Evolutionary conservation across 176 grass and related monocot genomes (phyloP), one percentile per base, ranked within the genome.

Genomic region (Elymus sibiricus): DNA sequence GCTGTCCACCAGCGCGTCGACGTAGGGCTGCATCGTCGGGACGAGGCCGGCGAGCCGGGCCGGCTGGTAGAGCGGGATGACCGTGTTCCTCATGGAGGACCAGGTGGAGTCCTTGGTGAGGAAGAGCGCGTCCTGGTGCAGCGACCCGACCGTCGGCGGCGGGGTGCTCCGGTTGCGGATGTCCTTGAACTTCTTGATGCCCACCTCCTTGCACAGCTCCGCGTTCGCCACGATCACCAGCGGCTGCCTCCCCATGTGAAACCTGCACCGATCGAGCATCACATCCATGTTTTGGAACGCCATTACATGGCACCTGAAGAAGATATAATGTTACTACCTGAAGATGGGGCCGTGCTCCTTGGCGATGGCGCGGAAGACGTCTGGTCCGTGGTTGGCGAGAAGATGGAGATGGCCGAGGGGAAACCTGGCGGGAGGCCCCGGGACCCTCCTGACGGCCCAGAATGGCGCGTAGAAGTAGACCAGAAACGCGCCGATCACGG

Each of bases 161-260:
- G 86, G 94, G 63, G 82, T 93, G 89, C 94, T 99, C 88, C 97
- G 81, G 44, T 99, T 99, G 59, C 81, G 93, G 74, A 96, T 94
- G 66, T 91, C 68, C 87, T 96, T 99, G 82, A 99, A 99, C 78
- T 96, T 99, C 65, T 96, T 99, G 68, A 96, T 96, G 24, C 97
- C 92, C 19, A 96, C 97, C 70, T 94, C 92, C 79, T 91, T 99
- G 92, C 97, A 96, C 66, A 96, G 77, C 51, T 99, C 94, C 61
- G 97, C 92, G 74, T 93, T 84, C 25, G 97, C 97, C 25, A 99
- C 92, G 5, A 99, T 96, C 49, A 99, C 92, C 51, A 99, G 84
- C 37, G 97, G 94, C 32, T 94, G 97, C 82, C 97, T 91, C 66
- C 97, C 97, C 92, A 99, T 88, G 38, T 99, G 97, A 74, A 99